Evolutionary conservation across 768 basidiomycete species (phyloP).

Genomic region (Lactifluus piperatus): DNA sequence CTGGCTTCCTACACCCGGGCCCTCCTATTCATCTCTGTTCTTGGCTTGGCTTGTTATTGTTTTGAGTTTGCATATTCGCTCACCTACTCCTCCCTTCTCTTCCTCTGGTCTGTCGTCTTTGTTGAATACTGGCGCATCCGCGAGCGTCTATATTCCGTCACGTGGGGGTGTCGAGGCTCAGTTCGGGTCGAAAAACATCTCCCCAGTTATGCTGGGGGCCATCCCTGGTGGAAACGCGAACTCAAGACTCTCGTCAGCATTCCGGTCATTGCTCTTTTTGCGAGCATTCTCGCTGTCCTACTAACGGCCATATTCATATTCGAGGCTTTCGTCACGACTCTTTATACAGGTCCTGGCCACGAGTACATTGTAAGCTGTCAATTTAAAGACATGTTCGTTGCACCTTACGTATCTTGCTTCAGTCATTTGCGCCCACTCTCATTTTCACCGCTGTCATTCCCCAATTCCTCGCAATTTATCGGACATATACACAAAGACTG

Average conservation of each 20-base stretch:
- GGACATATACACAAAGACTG: constrained; percentile 53
- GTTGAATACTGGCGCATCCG: constrained; percentile 90
- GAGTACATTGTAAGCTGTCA: constrained; percentile 55
- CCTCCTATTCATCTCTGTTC: constrained; percentile 62
- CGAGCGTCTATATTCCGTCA: constrained; percentile 74
- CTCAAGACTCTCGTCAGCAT: constrained; percentile 56
- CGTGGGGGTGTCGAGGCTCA: constrained; percentile 73
- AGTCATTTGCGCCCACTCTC: constrained; percentile 78
- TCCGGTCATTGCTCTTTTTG: constrained; percentile 69
- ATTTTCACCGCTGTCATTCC: constrained; percentile 79
- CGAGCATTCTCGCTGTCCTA: constrained; percentile 54
- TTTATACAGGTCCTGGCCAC: constrained; percentile 85
- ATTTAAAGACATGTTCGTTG: not conserved
- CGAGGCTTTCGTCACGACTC: constrained; percentile 81
- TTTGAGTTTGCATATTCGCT: constrained; percentile 67
- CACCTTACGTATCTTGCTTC: not conserved
- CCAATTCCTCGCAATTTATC: constrained; percentile 65
- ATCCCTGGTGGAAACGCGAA: constrained; percentile 71
- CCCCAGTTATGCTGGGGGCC: constrained; percentile 41
- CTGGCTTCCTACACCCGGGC: constrained; percentile 75
- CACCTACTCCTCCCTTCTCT: constrained; percentile 63
- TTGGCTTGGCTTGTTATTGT: constrained; percentile 65
- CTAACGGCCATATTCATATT: constrained; percentile 78
- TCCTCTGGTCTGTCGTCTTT: constrained; percentile 79
- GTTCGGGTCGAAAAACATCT: constrained; percentile 69